phyloP scores from a whole-genome alignment of 192 early-diverging fungal genomes.

The Podochytrium sp. region DNA sequence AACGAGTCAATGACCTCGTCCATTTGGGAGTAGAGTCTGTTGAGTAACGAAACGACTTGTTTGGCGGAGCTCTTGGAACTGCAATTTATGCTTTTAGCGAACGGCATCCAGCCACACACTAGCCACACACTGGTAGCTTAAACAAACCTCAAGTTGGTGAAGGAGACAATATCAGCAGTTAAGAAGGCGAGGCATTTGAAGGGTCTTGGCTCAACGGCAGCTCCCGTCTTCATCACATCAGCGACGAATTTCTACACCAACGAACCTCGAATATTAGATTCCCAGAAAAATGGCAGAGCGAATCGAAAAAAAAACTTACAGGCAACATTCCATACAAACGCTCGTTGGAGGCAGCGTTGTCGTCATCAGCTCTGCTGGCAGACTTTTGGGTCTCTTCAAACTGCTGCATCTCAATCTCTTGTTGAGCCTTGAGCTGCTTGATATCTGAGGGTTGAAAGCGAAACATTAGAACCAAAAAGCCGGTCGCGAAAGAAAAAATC shows the following conservation, averaged over 20 bases:
- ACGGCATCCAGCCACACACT: too few relatives aligned
- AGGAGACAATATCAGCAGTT: slow-evolving; percentile 48
- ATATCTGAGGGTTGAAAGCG: slow-evolving; percentile 33
- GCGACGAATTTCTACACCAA: slow-evolving; percentile 43
- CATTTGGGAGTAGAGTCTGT: slow-evolving; percentile 50
- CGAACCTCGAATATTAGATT: not conserved
- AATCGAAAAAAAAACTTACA: not conserved
- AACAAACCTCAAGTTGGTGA: slow-evolving; percentile 47
- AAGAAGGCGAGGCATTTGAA: slow-evolving; percentile 47
- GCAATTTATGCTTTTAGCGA: not conserved
- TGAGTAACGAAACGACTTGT: slow-evolving; percentile 48
- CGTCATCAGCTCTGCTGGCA: slow-evolving; percentile 43
- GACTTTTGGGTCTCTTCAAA: slow-evolving; percentile 43
- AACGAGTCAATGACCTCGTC: slow-evolving; percentile 50
- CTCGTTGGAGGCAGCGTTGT: slow-evolving; percentile 49
- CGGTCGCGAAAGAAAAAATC: not conserved
- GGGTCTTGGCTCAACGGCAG: slow-evolving; percentile 38
- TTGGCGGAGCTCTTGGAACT: slow-evolving; percentile 38
- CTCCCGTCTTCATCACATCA: slow-evolving; percentile 49
- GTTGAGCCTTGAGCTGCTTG: slow-evolving; percentile 44
- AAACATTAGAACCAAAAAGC: not conserved
- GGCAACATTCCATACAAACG: slow-evolving; percentile 51
- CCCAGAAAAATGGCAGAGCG: not conserved
- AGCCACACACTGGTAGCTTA: not conserved
- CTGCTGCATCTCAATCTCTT: slow-evolving; percentile 47